Evolutionary conservation across 768 basidiomycete genomes (phyloP).

Genomic region (Lyophyllum atratum): DNA sequence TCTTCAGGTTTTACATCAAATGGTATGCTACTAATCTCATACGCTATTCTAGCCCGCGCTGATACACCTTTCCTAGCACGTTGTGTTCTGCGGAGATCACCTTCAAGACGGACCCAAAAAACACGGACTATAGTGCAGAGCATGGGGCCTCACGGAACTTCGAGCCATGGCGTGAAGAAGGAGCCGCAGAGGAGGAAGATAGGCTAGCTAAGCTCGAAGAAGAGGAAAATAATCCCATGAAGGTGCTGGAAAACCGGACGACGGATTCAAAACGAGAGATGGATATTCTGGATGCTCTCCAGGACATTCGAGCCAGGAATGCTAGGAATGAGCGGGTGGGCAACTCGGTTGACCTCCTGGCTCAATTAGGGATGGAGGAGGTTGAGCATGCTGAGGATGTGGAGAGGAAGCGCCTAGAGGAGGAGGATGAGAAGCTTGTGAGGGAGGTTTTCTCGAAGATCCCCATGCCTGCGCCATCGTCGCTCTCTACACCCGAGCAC

Average conservation of each 20-base stretch:
- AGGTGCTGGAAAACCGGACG: slow-evolving; percentile 90
- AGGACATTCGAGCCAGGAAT: slow-evolving; percentile 87
- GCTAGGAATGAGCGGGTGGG: slow-evolving; percentile 88
- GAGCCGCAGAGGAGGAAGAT: slow-evolving; percentile 80
- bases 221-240: slow-evolving; percentile 97
- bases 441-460: slow-evolving; percentile 84
- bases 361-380: slow-evolving; percentile 64
- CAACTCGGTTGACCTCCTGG: slow-evolving; percentile 68
- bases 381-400: slow-evolving; percentile 78
- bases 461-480: slow-evolving; percentile 36
- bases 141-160: slow-evolving; percentile 98
- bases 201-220: slow-evolving; percentile 83
- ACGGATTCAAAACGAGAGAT: slow-evolving; percentile 95
- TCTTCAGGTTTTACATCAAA: slow-evolving; percentile 91
- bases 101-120: slow-evolving; percentile 99
- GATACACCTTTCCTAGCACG: slow-evolving; percentile 53
- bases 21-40: slow-evolving; percentile 51
- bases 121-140: slow-evolving; percentile 91
- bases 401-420: slow-evolving; percentile 69
- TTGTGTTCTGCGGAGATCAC: slow-evolving; percentile 98
- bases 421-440: slow-evolving; percentile 93
- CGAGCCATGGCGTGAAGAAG: slow-evolving; percentile 93
- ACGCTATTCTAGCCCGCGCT: background rate
- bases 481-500: slow-evolving; percentile 15
- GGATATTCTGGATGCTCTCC: slow-evolving; percentile 95